phyloP scores from a whole-genome alignment of 805 yeast genomes.

The Maudiozyma saulgeensis region DNA sequence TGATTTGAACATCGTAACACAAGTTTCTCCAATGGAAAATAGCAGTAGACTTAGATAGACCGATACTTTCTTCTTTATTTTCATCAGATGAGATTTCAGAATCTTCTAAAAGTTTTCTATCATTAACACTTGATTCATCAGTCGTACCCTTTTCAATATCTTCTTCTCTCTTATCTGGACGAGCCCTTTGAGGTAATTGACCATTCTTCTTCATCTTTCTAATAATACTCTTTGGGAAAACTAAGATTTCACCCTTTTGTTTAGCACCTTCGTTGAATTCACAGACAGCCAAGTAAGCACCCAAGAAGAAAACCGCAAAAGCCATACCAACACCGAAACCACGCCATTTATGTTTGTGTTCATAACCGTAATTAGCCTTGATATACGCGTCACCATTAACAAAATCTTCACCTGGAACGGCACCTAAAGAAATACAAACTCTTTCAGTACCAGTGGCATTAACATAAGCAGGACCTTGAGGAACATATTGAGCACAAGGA shows the following conservation, averaged over 20 bases:
- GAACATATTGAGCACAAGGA: constrained; percentile 32
- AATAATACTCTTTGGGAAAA: constrained; percentile 42
- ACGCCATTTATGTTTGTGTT: constrained; percentile 45
- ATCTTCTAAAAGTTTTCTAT: constrained; percentile 20
- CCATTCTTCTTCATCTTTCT: constrained; percentile 35
- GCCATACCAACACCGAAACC: constrained; percentile 49
- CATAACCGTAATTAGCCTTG: constrained; percentile 32
- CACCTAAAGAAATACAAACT: constrained; percentile 44
- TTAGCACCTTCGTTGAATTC: constrained; percentile 45
- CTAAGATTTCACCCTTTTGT: constrained; percentile 54
- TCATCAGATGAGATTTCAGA: constrained; percentile 8
- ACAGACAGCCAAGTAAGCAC: constrained; percentile 38
- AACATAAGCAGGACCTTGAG: constrained; percentile 36
- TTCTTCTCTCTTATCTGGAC: neutral
- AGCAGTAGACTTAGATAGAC: constrained; percentile 31
- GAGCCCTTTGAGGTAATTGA: constrained; percentile 1
- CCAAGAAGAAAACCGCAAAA: constrained; percentile 43
- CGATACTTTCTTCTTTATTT: constrained; percentile 5
- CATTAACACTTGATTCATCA: constrained; percentile 10
- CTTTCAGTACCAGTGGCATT: constrained; percentile 16
- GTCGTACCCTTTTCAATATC: constrained; percentile 9
- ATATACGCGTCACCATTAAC: constrained; percentile 44
- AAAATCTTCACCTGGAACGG: constrained; percentile 36
- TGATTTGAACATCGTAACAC: constrained; percentile 58
- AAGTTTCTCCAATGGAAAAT: constrained; percentile 74